Evolutionary conservation across 352 stramenopile species (phyloP).

Genomic region (Phytophthora cryptogea): DNA sequence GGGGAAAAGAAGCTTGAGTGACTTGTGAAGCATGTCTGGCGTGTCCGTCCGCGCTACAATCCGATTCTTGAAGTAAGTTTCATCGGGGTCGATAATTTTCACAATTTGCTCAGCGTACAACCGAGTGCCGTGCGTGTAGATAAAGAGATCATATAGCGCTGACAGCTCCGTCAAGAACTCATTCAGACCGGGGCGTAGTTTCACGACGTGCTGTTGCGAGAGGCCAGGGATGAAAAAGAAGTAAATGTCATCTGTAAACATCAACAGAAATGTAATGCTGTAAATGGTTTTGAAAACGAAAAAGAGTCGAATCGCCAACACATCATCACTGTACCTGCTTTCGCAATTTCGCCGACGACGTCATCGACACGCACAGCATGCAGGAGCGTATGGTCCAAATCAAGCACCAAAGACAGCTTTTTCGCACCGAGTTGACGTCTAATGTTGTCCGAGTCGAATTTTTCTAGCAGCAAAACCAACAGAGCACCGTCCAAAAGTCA

Average conservation of each 20-base stretch:
- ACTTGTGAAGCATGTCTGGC: conserved; percentile 87
- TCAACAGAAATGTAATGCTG: neutral
- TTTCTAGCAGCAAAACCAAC: conserved; percentile 48
- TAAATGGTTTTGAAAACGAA: neutral
- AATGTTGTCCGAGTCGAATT: conserved; percentile 87
- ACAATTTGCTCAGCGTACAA: conserved; percentile 95
- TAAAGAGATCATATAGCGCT: conserved; percentile 91
- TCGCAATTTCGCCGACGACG: conserved; percentile 56
- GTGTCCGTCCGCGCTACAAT: conserved; percentile 89
- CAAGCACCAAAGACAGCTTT: conserved; percentile 95
- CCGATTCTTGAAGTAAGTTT: conserved; percentile 82
- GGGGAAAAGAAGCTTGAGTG: conserved; percentile 85
- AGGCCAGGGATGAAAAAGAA: conserved; percentile 82
- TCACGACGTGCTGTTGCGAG: conserved; percentile 90
- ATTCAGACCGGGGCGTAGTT: conserved; percentile 90
- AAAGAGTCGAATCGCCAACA: conserved; percentile 6
- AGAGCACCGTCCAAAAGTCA: conserved; percentile 6
- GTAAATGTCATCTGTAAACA: conserved; percentile 68
- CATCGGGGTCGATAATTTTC: conserved; percentile 89
- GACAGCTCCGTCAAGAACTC: conserved; percentile 89
- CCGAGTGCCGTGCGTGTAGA: conserved; percentile 95
- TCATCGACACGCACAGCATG: conserved; percentile 90
- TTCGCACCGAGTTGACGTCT: conserved; percentile 84
- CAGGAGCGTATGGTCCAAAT: conserved; percentile 97
- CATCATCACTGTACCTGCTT: conserved; percentile 44